phyloP scores from a whole-genome alignment of 352 stramenopile genomes.

The Pythium diclinum region DNA sequence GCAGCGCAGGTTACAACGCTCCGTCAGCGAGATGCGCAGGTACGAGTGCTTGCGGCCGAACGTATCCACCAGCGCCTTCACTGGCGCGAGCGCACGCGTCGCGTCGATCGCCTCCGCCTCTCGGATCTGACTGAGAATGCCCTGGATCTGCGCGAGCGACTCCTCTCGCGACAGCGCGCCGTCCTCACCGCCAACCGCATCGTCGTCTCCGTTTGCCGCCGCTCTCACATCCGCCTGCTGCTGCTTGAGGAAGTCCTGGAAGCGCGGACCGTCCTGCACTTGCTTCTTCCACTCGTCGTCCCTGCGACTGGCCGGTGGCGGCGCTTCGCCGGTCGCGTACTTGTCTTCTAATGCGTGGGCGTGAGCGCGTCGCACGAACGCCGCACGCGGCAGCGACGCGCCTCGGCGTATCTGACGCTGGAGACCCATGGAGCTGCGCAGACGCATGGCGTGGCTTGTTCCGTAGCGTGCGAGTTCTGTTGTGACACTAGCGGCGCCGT shows the following conservation, averaged over 20 bases:
- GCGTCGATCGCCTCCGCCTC: slow-evolving; percentile 1
- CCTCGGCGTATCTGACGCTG: neutral
- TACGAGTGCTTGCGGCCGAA: slow-evolving; percentile 93
- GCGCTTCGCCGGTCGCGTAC: neutral
- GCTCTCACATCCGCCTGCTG: neutral
- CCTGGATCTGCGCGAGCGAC: slow-evolving; percentile 41
- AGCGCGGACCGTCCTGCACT: slow-evolving; percentile 7
- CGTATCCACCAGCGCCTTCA: slow-evolving; percentile 61
- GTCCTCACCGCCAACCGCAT: neutral
- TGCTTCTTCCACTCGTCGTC: slow-evolving; percentile 15
- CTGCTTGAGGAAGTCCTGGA: slow-evolving; percentile 17
- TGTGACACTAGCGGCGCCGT: neutral
- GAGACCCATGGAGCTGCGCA: neutral
- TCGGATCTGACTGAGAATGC: slow-evolving; percentile 39
- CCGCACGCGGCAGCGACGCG: neutral
- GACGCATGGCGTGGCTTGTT: neutral
- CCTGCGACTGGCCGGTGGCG: neutral
- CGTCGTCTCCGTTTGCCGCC: neutral
- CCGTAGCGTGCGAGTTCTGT: neutral
- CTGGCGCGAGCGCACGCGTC: neutral
- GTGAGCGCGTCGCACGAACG: neutral
- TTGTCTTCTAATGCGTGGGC: slow-evolving; percentile 4
- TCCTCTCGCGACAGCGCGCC: slow-evolving; percentile 20
- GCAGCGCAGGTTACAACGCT: slow-evolving; percentile 96
- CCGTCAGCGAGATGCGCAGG: slow-evolving; percentile 94